A percentile compares a stretch with the other conserved stretches of the same genome.
These are phyloP conservation scores for Argentina anserina DNA, from an alignment of 306 rosid genomes.

Conservation along the genomic window DNA sequence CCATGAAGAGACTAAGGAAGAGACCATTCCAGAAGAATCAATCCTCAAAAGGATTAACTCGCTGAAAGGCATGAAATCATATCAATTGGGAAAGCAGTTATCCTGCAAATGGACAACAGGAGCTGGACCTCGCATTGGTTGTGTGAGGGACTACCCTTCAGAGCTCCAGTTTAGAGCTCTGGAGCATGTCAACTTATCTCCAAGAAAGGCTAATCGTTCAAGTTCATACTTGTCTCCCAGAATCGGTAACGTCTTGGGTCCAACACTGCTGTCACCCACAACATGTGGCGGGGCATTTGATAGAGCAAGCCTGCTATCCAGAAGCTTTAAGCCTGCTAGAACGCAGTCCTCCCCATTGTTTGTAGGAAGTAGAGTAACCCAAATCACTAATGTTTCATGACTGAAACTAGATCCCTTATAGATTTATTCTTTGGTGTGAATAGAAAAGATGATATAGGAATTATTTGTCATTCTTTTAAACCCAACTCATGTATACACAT, in stretches of 20 bases:
- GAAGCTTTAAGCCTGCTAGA: constrained; percentile 26
- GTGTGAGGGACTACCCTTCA: constrained; percentile 83
- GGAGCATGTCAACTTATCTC: constrained; percentile 86
- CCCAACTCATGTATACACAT: constrained; percentile 32
- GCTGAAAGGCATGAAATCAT: constrained; percentile 68
- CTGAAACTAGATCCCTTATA: constrained; percentile 32
- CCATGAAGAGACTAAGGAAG: constrained; percentile 40
- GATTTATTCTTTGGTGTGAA: constrained; percentile 51
- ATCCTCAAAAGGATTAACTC: constrained; percentile 76
- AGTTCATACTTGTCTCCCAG: constrained; percentile 39
- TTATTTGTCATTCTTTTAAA: constrained; percentile 40
- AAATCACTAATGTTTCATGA: constrained; percentile 30
- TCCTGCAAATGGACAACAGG: constrained; percentile 99
- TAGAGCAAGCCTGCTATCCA: constrained; percentile 11
- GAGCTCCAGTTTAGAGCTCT: constrained; percentile 79
- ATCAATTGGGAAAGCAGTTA: constrained; percentile 81
- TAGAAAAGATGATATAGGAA: constrained; percentile 43
- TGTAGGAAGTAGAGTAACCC: constrained; percentile 44
- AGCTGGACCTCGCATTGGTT: constrained; percentile 93
- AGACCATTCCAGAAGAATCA: constrained; percentile 56
- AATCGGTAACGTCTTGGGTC: constrained; percentile 29
- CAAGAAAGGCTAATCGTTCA: constrained; percentile 44
- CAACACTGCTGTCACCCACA: constrained; percentile 29
- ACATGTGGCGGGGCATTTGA: constrained; percentile 20
- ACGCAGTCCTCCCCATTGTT: constrained; percentile 41